Base-by-base conservation (phyloP, 225 moss, liverwort and hornwort genomes). In the Straminergon stramineum region DNA sequence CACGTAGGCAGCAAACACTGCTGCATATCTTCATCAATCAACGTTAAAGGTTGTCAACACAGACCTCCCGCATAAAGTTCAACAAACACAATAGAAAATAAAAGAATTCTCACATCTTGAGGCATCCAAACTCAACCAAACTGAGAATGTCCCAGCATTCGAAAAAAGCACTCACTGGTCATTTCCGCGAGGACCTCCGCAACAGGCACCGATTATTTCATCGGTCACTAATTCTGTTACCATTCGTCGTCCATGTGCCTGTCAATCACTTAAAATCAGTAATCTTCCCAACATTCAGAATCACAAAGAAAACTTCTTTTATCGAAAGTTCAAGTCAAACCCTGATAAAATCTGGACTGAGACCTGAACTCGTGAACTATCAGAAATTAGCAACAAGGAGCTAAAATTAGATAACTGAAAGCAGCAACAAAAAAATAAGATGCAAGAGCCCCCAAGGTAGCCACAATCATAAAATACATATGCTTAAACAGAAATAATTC, bases 131-230 rank as follows among this genome's bases (percentile, higher is more conserved):
- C 52, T 62, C 22, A 79, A 64, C 73, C 67, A n/a, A 78, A 71
- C 27, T 58, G 16, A 41, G 88, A 83, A 66, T 76, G 43, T 82
- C 84, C 17, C 53, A 35, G 65, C n/a, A 61, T 57, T 75, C 21
- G 48, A 41, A 81, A 87, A 48, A 89, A 84, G 56, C 41, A 93
- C 97, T 91, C 81, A 99, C 99, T 97, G 99, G 84, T 97, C 97
- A 91, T 97, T 99, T 79, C 99, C 99, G 65, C 99, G 99, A 87
- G 99, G 99, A 89, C 99, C 97, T 85, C 95, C 95, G 84, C 96
- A 94, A 92, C 97, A 99, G 34, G 97, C 94, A 92, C 96, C 95
- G 62, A 99, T 93, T 22, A 99, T 97, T 92, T 99, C 99, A 58
- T 91, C 90, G 10, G 91, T 93, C 82, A 99, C 94, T 75, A 97